phyloP scores from a whole-genome alignment of 495 filamentous ascomycete genomes.

The Xanthoparmelia taractica region DNA sequence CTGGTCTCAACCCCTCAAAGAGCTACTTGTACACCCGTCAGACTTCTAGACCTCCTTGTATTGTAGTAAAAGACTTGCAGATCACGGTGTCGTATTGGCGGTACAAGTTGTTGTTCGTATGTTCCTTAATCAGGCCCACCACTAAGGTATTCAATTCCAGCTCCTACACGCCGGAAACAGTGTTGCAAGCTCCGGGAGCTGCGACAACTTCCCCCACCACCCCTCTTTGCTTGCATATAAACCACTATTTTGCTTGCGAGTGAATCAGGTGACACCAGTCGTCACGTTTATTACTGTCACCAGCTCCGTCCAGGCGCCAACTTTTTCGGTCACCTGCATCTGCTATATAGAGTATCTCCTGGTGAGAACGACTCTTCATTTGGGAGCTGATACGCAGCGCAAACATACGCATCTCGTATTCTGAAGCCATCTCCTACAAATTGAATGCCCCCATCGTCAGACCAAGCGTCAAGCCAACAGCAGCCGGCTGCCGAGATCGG shows the following conservation, averaged over 20 bases:
- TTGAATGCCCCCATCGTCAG: slow-evolving; percentile 30
- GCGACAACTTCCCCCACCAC: background rate
- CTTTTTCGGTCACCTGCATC: slow-evolving; percentile 8
- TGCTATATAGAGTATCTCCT: background rate
- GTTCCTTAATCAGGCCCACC: background rate
- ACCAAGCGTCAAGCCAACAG: slow-evolving; percentile 19
- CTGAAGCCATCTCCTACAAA: slow-evolving; percentile 2
- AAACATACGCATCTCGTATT: background rate
- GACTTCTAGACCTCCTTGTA: background rate
- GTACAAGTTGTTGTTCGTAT: slow-evolving; percentile 6
- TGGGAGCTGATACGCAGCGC: slow-evolving; percentile 2
- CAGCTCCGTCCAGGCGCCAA: slow-evolving; percentile 12
- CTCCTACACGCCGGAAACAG: background rate
- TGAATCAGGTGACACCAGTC: background rate
- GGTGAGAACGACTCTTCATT: background rate
- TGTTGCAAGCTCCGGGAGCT: background rate
- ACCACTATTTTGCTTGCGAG: background rate
- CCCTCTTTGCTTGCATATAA: background rate
- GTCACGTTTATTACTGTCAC: slow-evolving; percentile 14
- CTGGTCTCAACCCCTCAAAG: slow-evolving; percentile 4
- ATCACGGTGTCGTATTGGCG: background rate
- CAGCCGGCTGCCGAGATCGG: slow-evolving; percentile 17
- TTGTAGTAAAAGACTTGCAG: background rate
- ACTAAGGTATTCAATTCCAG: background rate
- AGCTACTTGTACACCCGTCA: background rate